Conservation (phyloP, 495 filamentous ascomycete genomes). For the Evansstolkia leycettana region DNA sequence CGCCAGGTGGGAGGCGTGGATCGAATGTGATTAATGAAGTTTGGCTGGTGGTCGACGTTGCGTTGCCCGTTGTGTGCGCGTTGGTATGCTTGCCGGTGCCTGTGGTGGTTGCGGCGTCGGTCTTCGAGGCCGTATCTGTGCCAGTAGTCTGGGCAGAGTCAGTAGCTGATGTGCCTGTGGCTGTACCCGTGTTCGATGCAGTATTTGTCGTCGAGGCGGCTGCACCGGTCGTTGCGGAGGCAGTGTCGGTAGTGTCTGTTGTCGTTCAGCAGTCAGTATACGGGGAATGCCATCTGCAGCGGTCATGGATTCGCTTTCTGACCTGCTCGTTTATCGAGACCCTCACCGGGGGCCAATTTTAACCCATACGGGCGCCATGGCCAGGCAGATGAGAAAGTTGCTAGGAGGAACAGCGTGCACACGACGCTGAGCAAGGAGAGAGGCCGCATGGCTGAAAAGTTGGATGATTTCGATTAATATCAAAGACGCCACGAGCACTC, state of each 20-base stretch:
- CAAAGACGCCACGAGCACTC: neutral
- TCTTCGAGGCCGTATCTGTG: conserved; percentile 9
- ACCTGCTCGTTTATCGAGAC: conserved; percentile 25
- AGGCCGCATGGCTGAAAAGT: conserved; percentile 18
- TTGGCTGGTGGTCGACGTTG: conserved; percentile 12
- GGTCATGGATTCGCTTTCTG: conserved; percentile 2
- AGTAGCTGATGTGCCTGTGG: neutral
- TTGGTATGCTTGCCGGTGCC: conserved; percentile 13
- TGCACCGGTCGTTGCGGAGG: conserved; percentile 9
- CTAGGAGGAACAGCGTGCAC: conserved; percentile 32
- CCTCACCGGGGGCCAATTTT: conserved; percentile 15
- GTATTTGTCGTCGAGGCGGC: conserved; percentile 2
- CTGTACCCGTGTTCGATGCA: conserved; percentile 1
- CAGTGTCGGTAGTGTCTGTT: conserved; percentile 13
- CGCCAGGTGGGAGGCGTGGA: conserved; percentile 52
- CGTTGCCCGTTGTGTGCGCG: conserved; percentile 18
- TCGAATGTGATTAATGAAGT: conserved; percentile 35
- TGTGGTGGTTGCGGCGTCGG: conserved; percentile 10
- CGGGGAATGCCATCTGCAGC: too few relatives aligned
- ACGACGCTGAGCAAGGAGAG: conserved; percentile 17
- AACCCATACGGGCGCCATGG: conserved; percentile 28
- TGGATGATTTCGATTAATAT: conserved; percentile 1
- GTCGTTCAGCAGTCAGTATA: neutral
- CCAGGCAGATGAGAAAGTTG: conserved; percentile 36
- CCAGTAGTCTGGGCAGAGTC: conserved; percentile 8